phyloP scores from a whole-genome alignment of 2,329 filamentous ascomycete species.

The Fusarium circinatum region DNA sequence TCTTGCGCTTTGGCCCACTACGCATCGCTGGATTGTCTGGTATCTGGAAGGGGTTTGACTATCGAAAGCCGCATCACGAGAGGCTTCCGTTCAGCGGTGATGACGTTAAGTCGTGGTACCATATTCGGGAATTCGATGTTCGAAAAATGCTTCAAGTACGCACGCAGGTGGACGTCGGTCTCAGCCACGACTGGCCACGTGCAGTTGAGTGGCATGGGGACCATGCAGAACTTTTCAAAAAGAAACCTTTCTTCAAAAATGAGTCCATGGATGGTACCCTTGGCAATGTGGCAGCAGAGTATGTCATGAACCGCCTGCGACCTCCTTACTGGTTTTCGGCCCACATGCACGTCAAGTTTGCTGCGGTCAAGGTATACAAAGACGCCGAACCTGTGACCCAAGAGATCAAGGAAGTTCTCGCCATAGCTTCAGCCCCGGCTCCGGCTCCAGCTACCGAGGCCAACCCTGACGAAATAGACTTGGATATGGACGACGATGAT shows the following conservation, averaged over 20 bases:
- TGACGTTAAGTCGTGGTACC: conserved; percentile 86
- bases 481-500: conserved; percentile 70
- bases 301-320: conserved; percentile 82
- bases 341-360: conserved; percentile 90
- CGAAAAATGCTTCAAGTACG: conserved; percentile 85
- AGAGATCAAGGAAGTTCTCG: conserved; percentile 1
- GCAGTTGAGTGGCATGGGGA: conserved; percentile 84
- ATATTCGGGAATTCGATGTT: conserved; percentile 89
- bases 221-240: conserved; percentile 71
- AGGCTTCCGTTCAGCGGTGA: conserved; percentile 82
- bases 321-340: conserved; percentile 93
- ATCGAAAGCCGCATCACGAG: conserved; percentile 84
- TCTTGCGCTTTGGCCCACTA: conserved; percentile 83
- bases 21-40: conserved; percentile 91
- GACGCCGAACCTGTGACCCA: conserved; percentile 49
- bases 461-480: conserved; percentile 77
- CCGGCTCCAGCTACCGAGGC: conserved; percentile 32
- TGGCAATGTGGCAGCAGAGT: conserved; percentile 81
- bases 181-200: conserved; percentile 96
- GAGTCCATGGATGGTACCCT: conserved; percentile 81
- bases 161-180: conserved; percentile 88
- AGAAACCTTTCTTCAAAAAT: conserved; percentile 78
- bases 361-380: conserved; percentile 71
- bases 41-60: conserved; percentile 94
- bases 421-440: background rate